Evolutionary conservation across 371 early-diverging fungal genomes (phyloP), one percentile per base, ranked within the genome.

Genomic region (Mortierella sp.): DNA sequence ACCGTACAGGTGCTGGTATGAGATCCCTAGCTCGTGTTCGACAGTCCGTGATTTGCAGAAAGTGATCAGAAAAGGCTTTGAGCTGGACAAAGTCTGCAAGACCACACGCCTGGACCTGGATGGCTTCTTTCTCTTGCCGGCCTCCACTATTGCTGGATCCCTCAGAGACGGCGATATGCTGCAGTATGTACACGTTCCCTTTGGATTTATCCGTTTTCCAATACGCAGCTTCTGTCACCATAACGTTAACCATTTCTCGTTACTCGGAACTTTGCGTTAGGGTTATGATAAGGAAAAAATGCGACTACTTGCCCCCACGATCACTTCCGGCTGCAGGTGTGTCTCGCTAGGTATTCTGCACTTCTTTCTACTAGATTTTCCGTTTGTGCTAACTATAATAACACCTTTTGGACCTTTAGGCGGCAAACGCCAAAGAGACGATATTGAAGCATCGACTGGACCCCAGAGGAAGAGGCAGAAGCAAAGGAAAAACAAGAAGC

Each of bases 1-100:
- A 6, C 53, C 64, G 6, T 79, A 79, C 69, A 67, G 50, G 49
- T 79, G 79, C 47, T 79, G 79, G 79, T 72, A 60, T 28, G 72
- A 79, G 50, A 51, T 79, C 2, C 67, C 69, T 11, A 42, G 43
- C 14, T 56, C 67, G 19, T 68, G 65, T 28, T 43, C 56, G 12
- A 70, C 70, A 21, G 55, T 79, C 42, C 60, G 28, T 8, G 79
- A 79, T 52, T 58, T 79, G 7, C 72, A 71, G 49, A 48, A 30
- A 44, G 39, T 56, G 14, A 72, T 79, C 56, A 47, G 59, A 28
- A 72, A 72, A 15, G 73, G 69, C n/a, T 79, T 79, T 37, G 44
- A 49, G 8, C 49, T 78, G 23, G 41, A 59, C 21, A 28, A 60
- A n/a, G 27, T 43, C 34, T 68, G 72, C 64, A 72, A 69, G 19